Base-by-base conservation (phyloP, 345 rosid genomes). In the Mercurialis annua region DNA sequence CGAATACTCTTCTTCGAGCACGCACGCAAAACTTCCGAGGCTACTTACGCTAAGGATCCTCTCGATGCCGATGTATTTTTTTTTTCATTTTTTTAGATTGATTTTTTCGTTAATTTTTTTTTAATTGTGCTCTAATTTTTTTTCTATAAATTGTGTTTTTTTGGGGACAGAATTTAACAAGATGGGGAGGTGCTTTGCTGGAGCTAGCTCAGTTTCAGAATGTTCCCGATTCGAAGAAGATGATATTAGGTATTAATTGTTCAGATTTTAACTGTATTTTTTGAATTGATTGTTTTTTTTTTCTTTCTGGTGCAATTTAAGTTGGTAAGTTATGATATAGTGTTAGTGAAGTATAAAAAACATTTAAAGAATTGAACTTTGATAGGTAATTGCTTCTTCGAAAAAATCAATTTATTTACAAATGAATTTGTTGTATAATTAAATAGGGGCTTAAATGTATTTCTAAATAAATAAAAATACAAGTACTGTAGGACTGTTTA, bases 141-240 rank as follows among this genome's bases (percentile, higher is more conserved):
- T 40, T 40, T 4, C 40, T 34, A 2, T n/a, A n/a, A n/a, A n/a
- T n/a, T n/a, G n/a, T n/a, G n/a, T n/a, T 46, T 56, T 44, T 73
- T 10, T 52, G 21, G 6, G 2, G 14, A 15, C 74, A 93, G 98
- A 93, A 93, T 71, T 71, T 93, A 67, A 86, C 88, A 24, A 85
- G 84, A 72, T 93, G 98, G 98, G 96, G 86, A 55, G 94, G 96
- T 44, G 80, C 90, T 68, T 63, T 93, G 70, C 59, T 93, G 68
- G 98, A 93, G 81, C 64, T 90, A 83, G 85, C 96, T 65, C 98
- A 89, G 87, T 90, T 89, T 80, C 96, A 87, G 71, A 79, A 49
- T 43, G 51, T 76, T 64, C 30, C 78, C 10, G 96, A 90, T 68
- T 71, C 97, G 2, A 91, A 88, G 79, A 81, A 78, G 77, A 84